Percentiles rank a stretch among this genome's conserved stretches.
Evolutionary conservation across 805 yeast genomes (phyloP).

Genomic region (Grigorovia yakushimaensis): DNA sequence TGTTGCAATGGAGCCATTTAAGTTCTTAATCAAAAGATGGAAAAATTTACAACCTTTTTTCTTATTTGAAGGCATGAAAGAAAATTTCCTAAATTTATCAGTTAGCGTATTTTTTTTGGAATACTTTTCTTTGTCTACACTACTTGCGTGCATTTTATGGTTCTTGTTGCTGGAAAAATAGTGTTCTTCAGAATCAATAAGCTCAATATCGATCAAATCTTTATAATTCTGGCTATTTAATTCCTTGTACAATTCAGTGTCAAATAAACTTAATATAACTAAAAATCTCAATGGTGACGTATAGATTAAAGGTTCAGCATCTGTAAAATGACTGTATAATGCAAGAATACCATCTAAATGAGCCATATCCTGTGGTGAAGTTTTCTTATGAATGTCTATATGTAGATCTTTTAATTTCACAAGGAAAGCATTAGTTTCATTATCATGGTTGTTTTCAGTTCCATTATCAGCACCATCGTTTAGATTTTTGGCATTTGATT

Average conservation of each 20-base stretch:
- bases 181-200: background rate
- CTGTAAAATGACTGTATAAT: constrained; percentile 18
- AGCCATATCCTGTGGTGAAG: constrained; percentile 2
- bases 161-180: background rate
- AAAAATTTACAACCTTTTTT: constrained; percentile 18
- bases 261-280: constrained; percentile 18
- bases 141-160: background rate
- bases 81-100: constrained; percentile 21
- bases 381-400: constrained; percentile 1
- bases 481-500: background rate
- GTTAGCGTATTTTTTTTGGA: constrained; percentile 12
- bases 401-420: constrained; percentile 1
- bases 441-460: background rate
- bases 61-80: constrained; percentile 10
- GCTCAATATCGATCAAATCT: constrained; percentile 12
- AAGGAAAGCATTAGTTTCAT: background rate
- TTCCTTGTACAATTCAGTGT: constrained; percentile 18
- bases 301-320: constrained; percentile 21
- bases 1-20: constrained; percentile 18
- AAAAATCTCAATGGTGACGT: constrained; percentile 21
- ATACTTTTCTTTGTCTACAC: background rate
- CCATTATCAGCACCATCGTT: background rate
- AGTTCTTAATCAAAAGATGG: constrained; percentile 17
- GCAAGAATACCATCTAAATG: constrained; percentile 18
- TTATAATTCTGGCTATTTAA: constrained; percentile 17